These are phyloP conservation scores for Termitomyces sp. DNA, from an alignment of 1,284 basidiomycete species.

Conservation along the genomic window DNA sequence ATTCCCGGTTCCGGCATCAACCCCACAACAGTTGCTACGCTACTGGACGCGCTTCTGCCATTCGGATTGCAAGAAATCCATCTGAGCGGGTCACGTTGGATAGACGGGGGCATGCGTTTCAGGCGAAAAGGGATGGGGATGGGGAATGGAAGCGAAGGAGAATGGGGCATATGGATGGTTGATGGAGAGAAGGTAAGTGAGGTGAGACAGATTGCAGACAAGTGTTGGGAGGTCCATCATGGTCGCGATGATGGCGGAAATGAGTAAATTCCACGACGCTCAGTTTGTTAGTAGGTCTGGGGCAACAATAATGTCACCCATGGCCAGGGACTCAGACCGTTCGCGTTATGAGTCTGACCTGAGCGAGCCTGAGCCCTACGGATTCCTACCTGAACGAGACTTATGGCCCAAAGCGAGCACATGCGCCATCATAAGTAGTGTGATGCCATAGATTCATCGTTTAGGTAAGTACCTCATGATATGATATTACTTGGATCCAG, in stretches of 20 bases:
- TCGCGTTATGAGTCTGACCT: too few relatives aligned
- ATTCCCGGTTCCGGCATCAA: slow-evolving; percentile 75
- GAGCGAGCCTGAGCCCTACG: too few relatives aligned
- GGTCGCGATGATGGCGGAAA: neutral
- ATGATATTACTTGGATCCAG: neutral
- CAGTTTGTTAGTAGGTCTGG: neutral
- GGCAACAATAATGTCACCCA: neutral
- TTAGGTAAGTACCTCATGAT: neutral
- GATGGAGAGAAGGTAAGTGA: slow-evolving; percentile 45
- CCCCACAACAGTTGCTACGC: slow-evolving; percentile 38
- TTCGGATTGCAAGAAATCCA: slow-evolving; percentile 63
- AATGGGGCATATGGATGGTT: slow-evolving; percentile 68
- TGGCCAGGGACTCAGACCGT: too few relatives aligned
- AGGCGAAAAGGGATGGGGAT: slow-evolving; percentile 62
- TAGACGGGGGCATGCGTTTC: slow-evolving; percentile 46
- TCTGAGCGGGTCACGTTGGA: slow-evolving; percentile 63
- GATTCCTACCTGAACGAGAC: too few relatives aligned
- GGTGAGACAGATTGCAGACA: slow-evolving; percentile 47
- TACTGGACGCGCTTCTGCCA: slow-evolving; percentile 49
- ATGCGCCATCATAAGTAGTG: too few relatives aligned
- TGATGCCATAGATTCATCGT: neutral
- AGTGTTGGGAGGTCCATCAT: slow-evolving; percentile 18
- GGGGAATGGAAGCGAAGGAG: slow-evolving; percentile 49
- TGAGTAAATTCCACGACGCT: slow-evolving; percentile 4
- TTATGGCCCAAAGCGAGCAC: too few relatives aligned